Conservation (phyloP, 2,329 filamentous ascomycete species). For the Ophiostoma ulmi region DNA sequence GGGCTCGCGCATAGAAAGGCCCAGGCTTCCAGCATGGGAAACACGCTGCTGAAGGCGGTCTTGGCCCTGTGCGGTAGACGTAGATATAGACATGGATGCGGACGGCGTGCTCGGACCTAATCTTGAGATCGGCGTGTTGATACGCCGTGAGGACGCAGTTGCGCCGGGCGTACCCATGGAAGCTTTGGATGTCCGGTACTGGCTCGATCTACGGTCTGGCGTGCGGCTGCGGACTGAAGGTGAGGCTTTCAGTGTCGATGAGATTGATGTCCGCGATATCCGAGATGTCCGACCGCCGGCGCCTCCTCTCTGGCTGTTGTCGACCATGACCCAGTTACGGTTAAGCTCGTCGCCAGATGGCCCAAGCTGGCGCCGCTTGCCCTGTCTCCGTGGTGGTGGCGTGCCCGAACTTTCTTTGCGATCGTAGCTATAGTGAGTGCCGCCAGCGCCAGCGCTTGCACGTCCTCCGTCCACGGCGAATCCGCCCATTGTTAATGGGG, state of each 20-base stretch:
- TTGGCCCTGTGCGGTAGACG: conserved; percentile 4
- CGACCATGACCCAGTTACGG: conserved; percentile 68
- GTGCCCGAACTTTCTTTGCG: not conserved
- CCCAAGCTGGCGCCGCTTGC: conserved; percentile 53
- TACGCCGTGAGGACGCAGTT: conserved; percentile 40
- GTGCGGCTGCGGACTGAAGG: not conserved
- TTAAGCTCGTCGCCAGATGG: conserved; percentile 52
- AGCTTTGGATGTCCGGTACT: not conserved
- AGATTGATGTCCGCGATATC: not conserved
- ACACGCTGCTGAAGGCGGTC: conserved; percentile 34
- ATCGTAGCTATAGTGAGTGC: not conserved
- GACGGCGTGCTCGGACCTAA: conserved; percentile 31
- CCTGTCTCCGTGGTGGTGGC: conserved; percentile 37
- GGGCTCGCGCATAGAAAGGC: conserved; percentile 39
- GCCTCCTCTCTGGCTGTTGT: conserved; percentile 31
- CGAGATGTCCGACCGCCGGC: no score
- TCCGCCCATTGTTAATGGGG: not conserved
- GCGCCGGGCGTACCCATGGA: conserved; percentile 30
- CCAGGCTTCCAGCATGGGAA: conserved; percentile 45
- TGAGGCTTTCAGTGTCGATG: not conserved
- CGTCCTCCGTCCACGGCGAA: not conserved
- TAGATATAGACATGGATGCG: not conserved
- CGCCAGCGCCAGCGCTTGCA: not conserved
- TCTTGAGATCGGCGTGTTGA: conserved; percentile 41
- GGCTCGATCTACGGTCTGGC: conserved; percentile 23